phyloP scores from a whole-genome alignment of 345 rosid genomes.

The Bruguiera parviflora region DNA sequence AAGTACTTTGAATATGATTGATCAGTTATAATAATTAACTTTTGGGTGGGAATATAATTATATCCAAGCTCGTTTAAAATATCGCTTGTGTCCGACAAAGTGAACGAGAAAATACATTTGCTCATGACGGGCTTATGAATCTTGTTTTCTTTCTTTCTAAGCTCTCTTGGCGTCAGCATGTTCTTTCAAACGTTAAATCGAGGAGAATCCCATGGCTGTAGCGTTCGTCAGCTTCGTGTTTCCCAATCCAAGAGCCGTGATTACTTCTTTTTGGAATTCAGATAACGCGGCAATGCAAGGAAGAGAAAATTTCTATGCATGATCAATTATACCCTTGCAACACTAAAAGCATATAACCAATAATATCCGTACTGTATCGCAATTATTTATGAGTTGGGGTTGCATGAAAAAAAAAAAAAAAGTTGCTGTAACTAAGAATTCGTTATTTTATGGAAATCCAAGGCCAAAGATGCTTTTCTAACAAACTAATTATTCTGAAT shows the following conservation, averaged over 20 bases:
- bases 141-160: neutral
- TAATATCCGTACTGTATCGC: neutral
- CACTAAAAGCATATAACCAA: neutral
- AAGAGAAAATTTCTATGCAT: neutral
- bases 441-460: no score
- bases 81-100: no score
- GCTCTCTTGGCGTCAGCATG: conserved; percentile 5
- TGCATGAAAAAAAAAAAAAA: no score
- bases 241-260: neutral
- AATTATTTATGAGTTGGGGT: neutral
- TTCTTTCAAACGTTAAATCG: conserved; percentile 9
- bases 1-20: neutral
- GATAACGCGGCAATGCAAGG: neutral
- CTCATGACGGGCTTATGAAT: no score
- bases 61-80: no score
- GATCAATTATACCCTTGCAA: neutral
- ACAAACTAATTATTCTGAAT: no score
- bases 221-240: neutral
- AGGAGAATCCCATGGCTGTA: conserved; percentile 1
- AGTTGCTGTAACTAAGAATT: no score
- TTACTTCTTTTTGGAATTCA: neutral
- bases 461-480: no score
- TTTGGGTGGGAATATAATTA: no score
- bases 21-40: no score
- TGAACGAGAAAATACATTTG: no score